Evolutionary conservation across 805 yeast genomes (phyloP), one percentile per base, ranked within the genome.

Genomic region (Grigorovia transvaalensis): DNA sequence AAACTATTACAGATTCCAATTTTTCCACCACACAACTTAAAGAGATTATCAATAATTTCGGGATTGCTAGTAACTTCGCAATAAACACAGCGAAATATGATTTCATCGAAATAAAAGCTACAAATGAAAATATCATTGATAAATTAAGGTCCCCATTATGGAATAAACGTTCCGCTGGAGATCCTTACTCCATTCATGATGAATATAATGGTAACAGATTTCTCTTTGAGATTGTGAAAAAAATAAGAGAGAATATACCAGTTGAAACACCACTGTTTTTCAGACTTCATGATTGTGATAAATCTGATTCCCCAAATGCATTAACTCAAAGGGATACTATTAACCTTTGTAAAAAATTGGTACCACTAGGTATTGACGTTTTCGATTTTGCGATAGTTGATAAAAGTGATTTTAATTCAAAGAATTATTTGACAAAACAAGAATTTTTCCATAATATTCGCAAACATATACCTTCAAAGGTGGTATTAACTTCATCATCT

Each of bases 81-180:
- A 66, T 74, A 38, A 72, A 70, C 13, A 64, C 68, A 40, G 74
- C 80, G 8, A 80, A 82, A 0, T 73, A 78, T 53, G 86, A 82
- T 62, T 78, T 78, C 48, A 71, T 82, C 47, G 87, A 81, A 60
- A 69, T 83, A 49, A 87, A 83, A 59, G 75, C 71, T 30, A 85
- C 85, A 15, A 81, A 81, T 62, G 87, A 88, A 2, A 81, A 78
- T 58, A 63, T 82, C 48, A 54, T 76, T 40, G 69, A 72, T 58
- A 71, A 74, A 57, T 81, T 83, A 57, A 57, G 78, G 50, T 72
- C 77, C 38, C 65, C 68, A 1, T 57, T 61, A 45, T 65, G 76
- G 30, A 81, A 84, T 65, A 62, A 69, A 53, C 73, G 88, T 60
- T 75, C 76, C 1, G 88, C 83, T 59, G 71, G 75, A 56, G 83